phyloP scores from a whole-genome alignment of 306 rosid genomes.

The Vigna hirtella region DNA sequence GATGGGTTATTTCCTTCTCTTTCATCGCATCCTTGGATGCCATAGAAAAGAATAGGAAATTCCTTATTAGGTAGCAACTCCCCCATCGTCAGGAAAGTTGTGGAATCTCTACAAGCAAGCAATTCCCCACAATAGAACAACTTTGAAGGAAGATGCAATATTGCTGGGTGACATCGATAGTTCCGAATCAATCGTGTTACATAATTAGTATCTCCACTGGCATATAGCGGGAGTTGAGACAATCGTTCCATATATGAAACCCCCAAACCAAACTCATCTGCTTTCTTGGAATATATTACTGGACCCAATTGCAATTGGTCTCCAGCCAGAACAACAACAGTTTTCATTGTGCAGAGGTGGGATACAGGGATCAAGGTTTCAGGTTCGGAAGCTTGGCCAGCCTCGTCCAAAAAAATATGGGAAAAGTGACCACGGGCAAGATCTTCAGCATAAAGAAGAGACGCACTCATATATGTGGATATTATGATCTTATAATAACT shows the following conservation, averaged over 20 bases:
- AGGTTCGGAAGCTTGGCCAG: conserved; percentile 99
- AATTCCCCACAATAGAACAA: conserved; percentile 76
- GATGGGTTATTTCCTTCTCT: conserved; percentile 97
- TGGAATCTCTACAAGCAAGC: conserved; percentile 74
- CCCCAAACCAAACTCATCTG: conserved; percentile 67
- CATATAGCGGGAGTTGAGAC: conserved; percentile 60
- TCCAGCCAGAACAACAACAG: conserved; percentile 95
- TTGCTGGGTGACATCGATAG: conserved; percentile 89
- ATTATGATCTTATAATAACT: conserved; percentile 65
- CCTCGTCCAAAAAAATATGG: conserved; percentile 95
- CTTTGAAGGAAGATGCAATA: conserved; percentile 77
- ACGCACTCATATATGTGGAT: conserved; percentile 83
- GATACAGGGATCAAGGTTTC: conserved; percentile 86
- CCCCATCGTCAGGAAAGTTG: conserved; percentile 48
- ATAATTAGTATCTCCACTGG: conserved; percentile 64
- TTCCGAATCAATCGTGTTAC: conserved; percentile 71
- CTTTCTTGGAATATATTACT: conserved; percentile 73
- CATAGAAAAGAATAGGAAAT: conserved; percentile 85
- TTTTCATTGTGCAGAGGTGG: conserved; percentile 61
- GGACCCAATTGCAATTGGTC: conserved; percentile 98
- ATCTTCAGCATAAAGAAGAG: conserved; percentile 74
- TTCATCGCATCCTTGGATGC: conserved; percentile 98
- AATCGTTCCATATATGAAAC: conserved; percentile 85
- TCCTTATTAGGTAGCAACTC: conserved; percentile 78
- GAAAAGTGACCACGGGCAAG: conserved; percentile 79